Percentiles rank a stretch among this genome's conserved stretches.
These are phyloP conservation scores for Hanseniaspora guilliermondii DNA, from an alignment of 805 yeast species.

Conservation along the genomic window DNA sequence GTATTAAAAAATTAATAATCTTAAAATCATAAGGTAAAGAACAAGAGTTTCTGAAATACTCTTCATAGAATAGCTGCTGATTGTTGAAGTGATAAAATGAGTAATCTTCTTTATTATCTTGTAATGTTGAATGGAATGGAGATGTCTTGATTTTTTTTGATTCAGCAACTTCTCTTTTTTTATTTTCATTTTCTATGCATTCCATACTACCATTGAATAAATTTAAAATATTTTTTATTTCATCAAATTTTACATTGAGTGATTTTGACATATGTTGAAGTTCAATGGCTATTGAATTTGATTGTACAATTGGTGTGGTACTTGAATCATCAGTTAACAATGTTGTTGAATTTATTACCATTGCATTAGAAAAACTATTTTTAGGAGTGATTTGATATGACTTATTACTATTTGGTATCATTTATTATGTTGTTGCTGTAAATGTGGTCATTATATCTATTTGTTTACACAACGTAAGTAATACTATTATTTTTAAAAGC, in stretches of 20 bases:
- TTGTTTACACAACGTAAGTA: background rate
- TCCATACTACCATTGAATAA: background rate
- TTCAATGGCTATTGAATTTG: background rate
- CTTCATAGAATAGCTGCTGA: background rate
- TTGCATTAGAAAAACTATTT: background rate
- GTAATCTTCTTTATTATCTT: background rate
- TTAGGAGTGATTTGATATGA: background rate
- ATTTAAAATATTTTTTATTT: background rate
- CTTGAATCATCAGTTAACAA: background rate
- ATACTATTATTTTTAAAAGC: background rate
- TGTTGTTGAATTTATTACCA: background rate
- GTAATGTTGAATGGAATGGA: background rate
- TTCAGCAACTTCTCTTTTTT: background rate
- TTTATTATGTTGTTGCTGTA: background rate
- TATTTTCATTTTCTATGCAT: background rate
- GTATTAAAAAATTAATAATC: constrained; percentile 1
- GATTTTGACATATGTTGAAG: background rate
- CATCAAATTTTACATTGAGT: background rate
- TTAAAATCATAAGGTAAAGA: background rate
- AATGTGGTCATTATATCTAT: background rate
- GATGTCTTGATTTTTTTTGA: background rate
- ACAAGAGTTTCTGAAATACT: background rate
- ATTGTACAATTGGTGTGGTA: background rate
- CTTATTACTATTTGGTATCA: background rate
- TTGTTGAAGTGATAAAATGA: background rate